Evolutionary conservation across 2,329 filamentous ascomycete genomes (phyloP).

Genomic region (Exserohilum rostratum): DNA sequence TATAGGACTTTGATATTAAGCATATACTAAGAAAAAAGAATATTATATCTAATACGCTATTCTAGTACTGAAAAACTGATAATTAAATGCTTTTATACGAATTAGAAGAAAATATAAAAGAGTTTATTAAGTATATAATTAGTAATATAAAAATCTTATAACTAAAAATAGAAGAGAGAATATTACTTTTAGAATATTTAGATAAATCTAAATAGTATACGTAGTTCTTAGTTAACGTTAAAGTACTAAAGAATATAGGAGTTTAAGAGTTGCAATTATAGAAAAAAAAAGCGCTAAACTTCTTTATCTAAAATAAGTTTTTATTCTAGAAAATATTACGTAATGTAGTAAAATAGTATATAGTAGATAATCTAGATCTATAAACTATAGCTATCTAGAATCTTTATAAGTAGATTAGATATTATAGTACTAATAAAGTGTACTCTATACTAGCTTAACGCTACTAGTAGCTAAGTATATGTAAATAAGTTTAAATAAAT

Average conservation of each 20-base stretch:
- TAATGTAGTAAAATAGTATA: not conserved
- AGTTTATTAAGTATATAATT: not conserved
- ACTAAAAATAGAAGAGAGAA: not conserved
- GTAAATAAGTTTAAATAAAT: not conserved
- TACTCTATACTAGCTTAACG: not conserved
- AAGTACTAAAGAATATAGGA: too few relatives aligned
- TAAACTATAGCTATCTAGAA: not conserved
- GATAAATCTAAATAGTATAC: too few relatives aligned
- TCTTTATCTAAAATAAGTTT: not conserved
- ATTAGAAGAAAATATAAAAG: not conserved
- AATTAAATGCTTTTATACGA: not conserved
- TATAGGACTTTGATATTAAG: slow-evolving; percentile 1
- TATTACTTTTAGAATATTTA: too few relatives aligned
- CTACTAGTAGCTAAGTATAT: not conserved
- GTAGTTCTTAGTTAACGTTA: too few relatives aligned
- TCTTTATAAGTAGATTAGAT: not conserved
- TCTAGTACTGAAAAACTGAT: not conserved
- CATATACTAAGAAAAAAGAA: slow-evolving; percentile 1
- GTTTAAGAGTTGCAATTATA: too few relatives aligned
- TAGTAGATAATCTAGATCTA: not conserved
- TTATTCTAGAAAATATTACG: not conserved
- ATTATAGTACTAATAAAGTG: not conserved
- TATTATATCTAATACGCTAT: not conserved
- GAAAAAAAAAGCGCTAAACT: not conserved
- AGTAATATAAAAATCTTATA: not conserved